Percentiles rank a stretch among this genome's conserved stretches.
These are phyloP conservation scores for Epichloe sp. DNA, from an alignment of 2,329 filamentous ascomycete species.

Conservation along the genomic window DNA sequence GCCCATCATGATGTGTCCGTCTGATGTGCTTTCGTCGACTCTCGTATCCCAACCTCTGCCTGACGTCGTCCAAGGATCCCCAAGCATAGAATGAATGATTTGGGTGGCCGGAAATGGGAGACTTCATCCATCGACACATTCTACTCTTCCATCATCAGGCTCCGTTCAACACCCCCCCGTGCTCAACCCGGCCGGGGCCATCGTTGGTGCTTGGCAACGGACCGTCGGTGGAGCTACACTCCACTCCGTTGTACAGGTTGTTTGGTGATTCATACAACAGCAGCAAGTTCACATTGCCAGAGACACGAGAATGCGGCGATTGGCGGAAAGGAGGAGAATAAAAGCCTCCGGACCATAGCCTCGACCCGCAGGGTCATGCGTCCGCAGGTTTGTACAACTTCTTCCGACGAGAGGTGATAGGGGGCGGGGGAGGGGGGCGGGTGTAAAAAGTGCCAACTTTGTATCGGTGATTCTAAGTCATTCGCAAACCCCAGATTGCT, in stretches of 20 bases:
- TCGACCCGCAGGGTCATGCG: background rate
- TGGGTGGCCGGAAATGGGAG: background rate
- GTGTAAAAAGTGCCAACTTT: conserved; percentile 1
- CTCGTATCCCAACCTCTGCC: no score
- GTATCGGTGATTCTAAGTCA: background rate
- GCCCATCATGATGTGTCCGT: background rate
- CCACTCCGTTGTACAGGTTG: background rate
- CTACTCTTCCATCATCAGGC: background rate
- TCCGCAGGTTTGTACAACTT: background rate
- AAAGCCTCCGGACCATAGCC: background rate
- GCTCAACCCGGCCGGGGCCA: background rate
- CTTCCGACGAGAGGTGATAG: background rate
- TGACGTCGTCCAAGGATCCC: no score
- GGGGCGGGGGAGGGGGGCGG: background rate
- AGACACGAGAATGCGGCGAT: background rate
- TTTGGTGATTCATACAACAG: background rate
- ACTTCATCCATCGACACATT: background rate
- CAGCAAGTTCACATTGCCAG: background rate
- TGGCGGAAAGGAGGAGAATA: background rate
- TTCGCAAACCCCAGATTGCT: conserved; percentile 1
- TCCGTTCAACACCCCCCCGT: background rate
- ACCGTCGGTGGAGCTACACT: no score
- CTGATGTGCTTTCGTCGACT: no score
- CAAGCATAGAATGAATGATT: background rate
- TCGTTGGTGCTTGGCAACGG: background rate